A percentile compares a stretch with the other conserved stretches of the same genome.
These are phyloP conservation scores for Elasticomyces elasticus DNA, from an alignment of 495 filamentous ascomycete genomes.

Conservation along the genomic window DNA sequence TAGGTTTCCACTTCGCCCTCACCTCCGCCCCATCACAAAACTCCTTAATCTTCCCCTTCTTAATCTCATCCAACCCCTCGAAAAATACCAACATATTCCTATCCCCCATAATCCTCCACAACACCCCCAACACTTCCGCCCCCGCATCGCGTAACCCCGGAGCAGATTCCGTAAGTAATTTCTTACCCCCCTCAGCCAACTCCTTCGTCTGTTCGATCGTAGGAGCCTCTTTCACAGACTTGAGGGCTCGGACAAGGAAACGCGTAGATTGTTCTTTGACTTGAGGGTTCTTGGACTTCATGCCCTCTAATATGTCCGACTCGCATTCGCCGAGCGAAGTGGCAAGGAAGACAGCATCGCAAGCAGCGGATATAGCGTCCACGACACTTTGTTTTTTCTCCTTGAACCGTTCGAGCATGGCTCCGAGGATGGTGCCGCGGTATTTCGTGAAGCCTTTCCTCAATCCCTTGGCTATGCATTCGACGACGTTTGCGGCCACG, in stretches of 20 bases:
- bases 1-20: slow-evolving; percentile 94
- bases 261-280: slow-evolving; percentile 90
- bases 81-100: slow-evolving; percentile 90
- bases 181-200: slow-evolving; percentile 78
- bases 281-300: slow-evolving; percentile 92
- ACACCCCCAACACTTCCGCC: slow-evolving; percentile 81
- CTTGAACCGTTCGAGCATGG: slow-evolving; percentile 90
- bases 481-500: slow-evolving; percentile 87
- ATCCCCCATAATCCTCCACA: slow-evolving; percentile 99
- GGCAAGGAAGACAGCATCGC: slow-evolving; percentile 76
- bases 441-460: slow-evolving; percentile 71
- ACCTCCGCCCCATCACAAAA: slow-evolving; percentile 87
- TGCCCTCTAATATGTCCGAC: slow-evolving; percentile 75
- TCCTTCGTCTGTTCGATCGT: slow-evolving; percentile 70
- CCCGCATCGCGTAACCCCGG: slow-evolving; percentile 77
- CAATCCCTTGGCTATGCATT: slow-evolving; percentile 81
- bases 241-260: slow-evolving; percentile 79
- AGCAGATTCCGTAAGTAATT: slow-evolving; percentile 77
- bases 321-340: slow-evolving; percentile 73
- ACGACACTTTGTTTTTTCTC: slow-evolving; percentile 89
- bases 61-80: slow-evolving; percentile 91
- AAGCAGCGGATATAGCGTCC: slow-evolving; percentile 72
- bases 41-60: slow-evolving; percentile 93
- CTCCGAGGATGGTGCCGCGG: slow-evolving; percentile 63
- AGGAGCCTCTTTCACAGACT: slow-evolving; percentile 73